These are phyloP conservation scores for Graphilbum sp. DNA, from an alignment of 2,329 filamentous ascomycete species.

Conservation along the genomic window DNA sequence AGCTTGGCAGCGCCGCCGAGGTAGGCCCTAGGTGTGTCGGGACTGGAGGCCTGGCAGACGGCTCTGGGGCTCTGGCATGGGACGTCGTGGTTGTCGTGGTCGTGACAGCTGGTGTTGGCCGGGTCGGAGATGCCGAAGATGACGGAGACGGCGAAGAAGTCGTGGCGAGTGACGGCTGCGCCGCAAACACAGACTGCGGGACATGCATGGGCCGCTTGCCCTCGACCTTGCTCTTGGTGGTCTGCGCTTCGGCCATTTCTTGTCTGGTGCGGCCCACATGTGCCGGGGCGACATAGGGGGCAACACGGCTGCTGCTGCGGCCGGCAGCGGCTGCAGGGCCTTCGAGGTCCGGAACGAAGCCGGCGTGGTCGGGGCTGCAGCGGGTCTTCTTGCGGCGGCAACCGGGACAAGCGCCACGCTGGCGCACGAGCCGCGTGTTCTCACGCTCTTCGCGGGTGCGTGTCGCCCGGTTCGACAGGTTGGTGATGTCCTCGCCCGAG, in stretches of 20 bases:
- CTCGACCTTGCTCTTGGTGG: slow-evolving; percentile 4
- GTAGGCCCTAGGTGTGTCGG: too few relatives aligned
- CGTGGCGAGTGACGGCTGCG: neutral
- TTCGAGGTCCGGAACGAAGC: neutral
- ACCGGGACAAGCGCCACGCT: slow-evolving; percentile 49
- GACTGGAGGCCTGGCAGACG: too few relatives aligned
- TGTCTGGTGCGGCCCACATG: slow-evolving; percentile 7
- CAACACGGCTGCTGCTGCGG: slow-evolving; percentile 1
- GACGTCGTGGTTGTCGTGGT: neutral
- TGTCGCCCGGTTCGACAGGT: slow-evolving; percentile 42
- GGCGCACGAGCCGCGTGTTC: slow-evolving; percentile 49
- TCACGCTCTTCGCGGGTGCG: slow-evolving; percentile 54
- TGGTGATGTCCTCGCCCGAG: slow-evolving; percentile 46
- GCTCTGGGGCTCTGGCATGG: too few relatives aligned
- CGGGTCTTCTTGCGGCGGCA: slow-evolving; percentile 48
- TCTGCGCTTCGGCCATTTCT: slow-evolving; percentile 2
- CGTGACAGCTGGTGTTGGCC: neutral
- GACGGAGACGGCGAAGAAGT: neutral
- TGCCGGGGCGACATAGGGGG: slow-evolving; percentile 3
- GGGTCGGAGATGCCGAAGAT: neutral
- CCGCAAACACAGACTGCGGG: too few relatives aligned
- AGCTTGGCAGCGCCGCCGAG: neutral
- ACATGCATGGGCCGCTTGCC: slow-evolving; percentile 7
- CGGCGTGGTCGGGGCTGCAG: slow-evolving; percentile 41
- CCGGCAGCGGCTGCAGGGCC: neutral